Evolutionary conservation across 495 filamentous ascomycete genomes (phyloP).

Genomic region (Penicillium silybi): DNA sequence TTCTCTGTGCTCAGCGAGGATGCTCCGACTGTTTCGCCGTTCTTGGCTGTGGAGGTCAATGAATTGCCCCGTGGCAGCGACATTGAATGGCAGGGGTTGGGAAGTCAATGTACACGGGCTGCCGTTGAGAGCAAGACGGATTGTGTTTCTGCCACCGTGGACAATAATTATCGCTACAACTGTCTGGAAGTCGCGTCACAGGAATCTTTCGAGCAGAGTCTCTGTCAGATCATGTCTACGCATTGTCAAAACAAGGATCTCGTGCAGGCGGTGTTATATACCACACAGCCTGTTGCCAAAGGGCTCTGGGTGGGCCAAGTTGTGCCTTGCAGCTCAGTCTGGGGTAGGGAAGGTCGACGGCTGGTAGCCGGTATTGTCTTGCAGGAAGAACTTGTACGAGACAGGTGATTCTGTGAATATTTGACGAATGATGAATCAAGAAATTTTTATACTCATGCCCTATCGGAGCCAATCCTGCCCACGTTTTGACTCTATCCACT

Average conservation of each 20-base stretch:
- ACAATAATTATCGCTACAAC: constrained; percentile 22
- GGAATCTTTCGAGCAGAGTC: constrained; percentile 16
- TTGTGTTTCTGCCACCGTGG: constrained; percentile 19
- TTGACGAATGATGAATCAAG: neutral
- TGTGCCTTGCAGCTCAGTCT: constrained; percentile 45
- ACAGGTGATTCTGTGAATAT: neutral
- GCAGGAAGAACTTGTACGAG: constrained; percentile 18
- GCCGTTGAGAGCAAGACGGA: constrained; percentile 17
- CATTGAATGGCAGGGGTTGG: constrained; percentile 70
- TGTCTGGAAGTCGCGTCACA: constrained; percentile 29
- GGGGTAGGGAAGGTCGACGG: constrained; percentile 36
- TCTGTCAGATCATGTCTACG: constrained; percentile 18
- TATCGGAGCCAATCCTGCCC: constrained; percentile 4
- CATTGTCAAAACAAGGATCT: constrained; percentile 8
- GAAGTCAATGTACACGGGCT: constrained; percentile 29
- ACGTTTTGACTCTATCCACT: neutral
- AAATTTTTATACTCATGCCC: neutral
- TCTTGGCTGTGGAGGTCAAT: constrained; percentile 69
- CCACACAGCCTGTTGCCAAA: constrained; percentile 20
- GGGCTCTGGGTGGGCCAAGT: constrained; percentile 35
- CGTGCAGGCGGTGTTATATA: constrained; percentile 38
- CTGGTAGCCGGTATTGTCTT: constrained; percentile 39
- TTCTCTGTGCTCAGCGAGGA: constrained; percentile 25
- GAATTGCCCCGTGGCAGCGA: constrained; percentile 62
- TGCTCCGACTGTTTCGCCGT: constrained; percentile 46